Evolutionary conservation across 257 asterid genomes (phyloP).

Genomic region (Oldenlandia corymbosa): DNA sequence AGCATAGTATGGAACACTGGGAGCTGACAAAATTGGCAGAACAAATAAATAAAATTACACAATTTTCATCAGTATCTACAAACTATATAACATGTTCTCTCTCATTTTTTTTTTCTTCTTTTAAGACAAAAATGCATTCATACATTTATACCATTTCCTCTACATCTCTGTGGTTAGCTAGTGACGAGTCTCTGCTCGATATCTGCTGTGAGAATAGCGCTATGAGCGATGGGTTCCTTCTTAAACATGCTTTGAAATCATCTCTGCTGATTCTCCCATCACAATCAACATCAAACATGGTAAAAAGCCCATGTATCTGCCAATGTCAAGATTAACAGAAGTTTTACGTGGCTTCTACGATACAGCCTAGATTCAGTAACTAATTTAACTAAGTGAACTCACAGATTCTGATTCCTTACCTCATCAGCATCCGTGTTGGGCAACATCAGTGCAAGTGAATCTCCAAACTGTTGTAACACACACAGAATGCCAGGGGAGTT

Average conservation of each 20-base stretch:
- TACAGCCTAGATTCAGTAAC: too few relatives aligned
- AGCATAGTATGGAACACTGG: too few relatives aligned
- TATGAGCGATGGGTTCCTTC: slow-evolving; percentile 61
- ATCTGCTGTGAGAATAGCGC: slow-evolving; percentile 59
- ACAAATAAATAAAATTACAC: too few relatives aligned
- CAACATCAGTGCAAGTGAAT: slow-evolving; percentile 44
- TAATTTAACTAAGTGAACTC: too few relatives aligned
- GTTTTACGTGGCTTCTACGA: too few relatives aligned
- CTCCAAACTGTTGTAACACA: slow-evolving; percentile 48
- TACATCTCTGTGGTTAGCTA: slow-evolving; percentile 21
- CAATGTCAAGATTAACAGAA: slow-evolving; percentile 8
- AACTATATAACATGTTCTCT: neutral
- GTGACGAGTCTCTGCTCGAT: slow-evolving; percentile 18
- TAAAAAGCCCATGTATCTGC: slow-evolving; percentile 61
- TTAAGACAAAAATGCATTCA: slow-evolving; percentile 3
- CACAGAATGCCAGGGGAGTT: neutral
- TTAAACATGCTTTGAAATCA: slow-evolving; percentile 54
- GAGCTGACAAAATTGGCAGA: too few relatives aligned
- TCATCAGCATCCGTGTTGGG: slow-evolving; percentile 54
- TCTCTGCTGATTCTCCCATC: slow-evolving; percentile 67
- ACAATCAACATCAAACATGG: slow-evolving; percentile 52
- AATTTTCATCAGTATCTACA: neutral
- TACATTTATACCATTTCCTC: slow-evolving; percentile 20
- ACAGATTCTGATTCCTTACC: slow-evolving; percentile 34
- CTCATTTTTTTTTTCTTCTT: too few relatives aligned